phyloP scores from a whole-genome alignment of 371 early-diverging fungal genomes.

The Lichtheimia hyalospora region DNA sequence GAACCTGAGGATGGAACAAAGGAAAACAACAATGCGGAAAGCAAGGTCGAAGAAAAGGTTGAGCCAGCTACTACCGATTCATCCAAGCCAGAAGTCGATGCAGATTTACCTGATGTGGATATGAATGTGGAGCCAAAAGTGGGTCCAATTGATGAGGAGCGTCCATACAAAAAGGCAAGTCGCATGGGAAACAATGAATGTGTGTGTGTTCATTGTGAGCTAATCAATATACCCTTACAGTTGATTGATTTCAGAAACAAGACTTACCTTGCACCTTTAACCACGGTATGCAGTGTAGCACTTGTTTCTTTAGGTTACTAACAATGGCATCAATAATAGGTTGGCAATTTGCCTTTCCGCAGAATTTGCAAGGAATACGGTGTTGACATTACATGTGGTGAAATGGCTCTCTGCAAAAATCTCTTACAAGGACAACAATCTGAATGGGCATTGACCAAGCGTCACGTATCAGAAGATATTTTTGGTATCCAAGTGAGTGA shows the following conservation, averaged over 20 bases:
- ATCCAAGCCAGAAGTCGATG: slow-evolving; percentile 3
- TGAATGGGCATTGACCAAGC: slow-evolving; percentile 88
- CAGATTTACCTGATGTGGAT: slow-evolving; percentile 16
- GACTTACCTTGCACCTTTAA: slow-evolving; percentile 94
- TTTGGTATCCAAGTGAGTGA: slow-evolving; percentile 84
- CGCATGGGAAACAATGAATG: no score
- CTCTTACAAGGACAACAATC: slow-evolving; percentile 72
- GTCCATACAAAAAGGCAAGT: slow-evolving; percentile 34
- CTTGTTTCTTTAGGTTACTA: neutral
- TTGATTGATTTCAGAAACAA: slow-evolving; percentile 85
- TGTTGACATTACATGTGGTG: slow-evolving; percentile 96
- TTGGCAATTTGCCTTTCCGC: slow-evolving; percentile 97
- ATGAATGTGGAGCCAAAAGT: slow-evolving; percentile 21
- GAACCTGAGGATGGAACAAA: slow-evolving; percentile 1
- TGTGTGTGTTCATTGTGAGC: no score
- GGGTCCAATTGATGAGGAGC: slow-evolving; percentile 42
- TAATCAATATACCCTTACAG: slow-evolving; percentile 2
- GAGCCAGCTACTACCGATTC: neutral
- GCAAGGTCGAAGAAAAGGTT: slow-evolving; percentile 2
- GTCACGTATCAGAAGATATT: slow-evolving; percentile 87
- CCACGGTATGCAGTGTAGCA: slow-evolving; percentile 58
- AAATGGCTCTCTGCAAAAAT: slow-evolving; percentile 88
- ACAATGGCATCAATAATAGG: slow-evolving; percentile 24
- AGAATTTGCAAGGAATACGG: slow-evolving; percentile 92
- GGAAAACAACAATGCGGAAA: slow-evolving; percentile 8